Conservation (phyloP, 108 stramenopile genomes). For the Skeletonema tropicum region DNA sequence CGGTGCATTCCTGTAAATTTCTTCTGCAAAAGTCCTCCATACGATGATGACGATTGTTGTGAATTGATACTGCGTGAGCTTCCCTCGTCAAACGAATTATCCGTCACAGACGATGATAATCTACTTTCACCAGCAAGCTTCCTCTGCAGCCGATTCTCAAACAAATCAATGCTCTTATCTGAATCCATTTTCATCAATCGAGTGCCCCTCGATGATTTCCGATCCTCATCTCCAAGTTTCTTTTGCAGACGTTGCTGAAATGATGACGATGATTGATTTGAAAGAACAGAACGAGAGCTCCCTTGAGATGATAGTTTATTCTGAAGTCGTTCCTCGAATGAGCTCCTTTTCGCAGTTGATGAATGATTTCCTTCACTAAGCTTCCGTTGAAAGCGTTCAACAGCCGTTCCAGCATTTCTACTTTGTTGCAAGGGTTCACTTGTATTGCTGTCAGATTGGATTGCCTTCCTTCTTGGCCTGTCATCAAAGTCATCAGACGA, state of each 20-base stretch:
- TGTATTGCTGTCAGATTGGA: too few species aligned
- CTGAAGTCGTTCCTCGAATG: neutral
- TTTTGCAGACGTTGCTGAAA: conserved; percentile 1
- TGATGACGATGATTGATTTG: too few species aligned
- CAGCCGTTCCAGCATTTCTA: neutral
- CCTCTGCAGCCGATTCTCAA: neutral
- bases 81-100: neutral
- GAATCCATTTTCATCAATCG: too few species aligned
- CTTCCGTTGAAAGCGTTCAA: conserved; percentile 3
- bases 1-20: neutral
- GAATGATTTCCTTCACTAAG: neutral
- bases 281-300: neutral
- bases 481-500: too few species aligned
- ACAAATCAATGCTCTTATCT: too few species aligned
- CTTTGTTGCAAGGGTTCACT: too few species aligned
- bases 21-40: neutral
- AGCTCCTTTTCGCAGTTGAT: neutral
- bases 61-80: neutral
- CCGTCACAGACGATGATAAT: neutral
- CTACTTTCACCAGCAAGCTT: neutral
- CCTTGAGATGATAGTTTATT: neutral
- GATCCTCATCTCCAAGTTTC: neutral
- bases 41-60: neutral
- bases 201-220: neutral
- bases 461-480: too few species aligned